A percentile compares a stretch with the other conserved stretches of the same genome.
These are phyloP conservation scores for Phytophthora capsici DNA, from an alignment of 352 stramenopile species.

Conservation along the genomic window DNA sequence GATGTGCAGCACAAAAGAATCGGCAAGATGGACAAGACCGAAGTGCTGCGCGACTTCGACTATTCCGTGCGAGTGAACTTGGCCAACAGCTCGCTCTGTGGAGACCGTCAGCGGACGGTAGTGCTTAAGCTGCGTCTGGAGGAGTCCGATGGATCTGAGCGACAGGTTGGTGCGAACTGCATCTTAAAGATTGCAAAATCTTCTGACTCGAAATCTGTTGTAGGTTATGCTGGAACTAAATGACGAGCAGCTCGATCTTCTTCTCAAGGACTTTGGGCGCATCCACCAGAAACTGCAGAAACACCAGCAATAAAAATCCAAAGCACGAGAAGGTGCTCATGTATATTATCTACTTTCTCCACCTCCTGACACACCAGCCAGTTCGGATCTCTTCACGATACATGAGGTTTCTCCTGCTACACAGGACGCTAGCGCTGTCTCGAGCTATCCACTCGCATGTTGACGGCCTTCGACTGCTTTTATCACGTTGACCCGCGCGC, in stretches of 20 bases:
- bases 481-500: constrained; percentile 13
- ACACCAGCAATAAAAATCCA: constrained; percentile 26
- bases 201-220: constrained; percentile 2
- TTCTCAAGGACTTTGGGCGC: constrained; percentile 49
- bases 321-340: constrained; percentile 25
- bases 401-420: constrained; percentile 14
- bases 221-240: constrained; percentile 62
- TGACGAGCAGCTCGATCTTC: constrained; percentile 38
- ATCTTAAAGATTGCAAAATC: not conserved
- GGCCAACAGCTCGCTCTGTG: constrained; percentile 65
- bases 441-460: constrained; percentile 8
- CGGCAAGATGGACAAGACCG: not conserved
- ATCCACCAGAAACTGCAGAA: constrained; percentile 42
- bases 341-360: constrained; percentile 44
- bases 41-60: constrained; percentile 67
- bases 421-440: constrained; percentile 4
- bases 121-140: constrained; percentile 62
- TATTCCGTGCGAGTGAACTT: constrained; percentile 76
- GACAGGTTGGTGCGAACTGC: constrained; percentile 30
- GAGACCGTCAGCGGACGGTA: constrained; percentile 45
- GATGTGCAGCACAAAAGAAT: constrained; percentile 10
- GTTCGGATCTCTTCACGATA: constrained; percentile 15
- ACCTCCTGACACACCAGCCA: constrained; percentile 9
- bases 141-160: constrained; percentile 35
- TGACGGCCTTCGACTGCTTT: constrained; percentile 6